These are phyloP conservation scores for Clavulina sp. DNA, from an alignment of 768 basidiomycete species.

Conservation along the genomic window DNA sequence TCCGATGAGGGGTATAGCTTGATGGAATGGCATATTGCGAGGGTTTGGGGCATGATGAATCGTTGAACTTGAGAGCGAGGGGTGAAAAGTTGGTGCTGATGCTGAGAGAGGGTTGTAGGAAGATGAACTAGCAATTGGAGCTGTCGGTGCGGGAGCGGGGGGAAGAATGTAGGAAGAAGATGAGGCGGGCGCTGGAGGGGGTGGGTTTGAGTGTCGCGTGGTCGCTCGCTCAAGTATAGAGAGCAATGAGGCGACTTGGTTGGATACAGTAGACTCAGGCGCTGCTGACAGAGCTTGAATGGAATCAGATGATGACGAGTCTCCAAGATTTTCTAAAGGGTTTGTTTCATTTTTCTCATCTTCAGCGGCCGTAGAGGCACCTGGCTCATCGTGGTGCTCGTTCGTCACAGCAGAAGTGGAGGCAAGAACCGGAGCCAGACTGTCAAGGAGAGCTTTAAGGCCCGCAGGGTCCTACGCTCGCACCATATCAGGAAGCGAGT, in stretches of 20 bases:
- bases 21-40: constrained; percentile 41
- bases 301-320: constrained; percentile 10
- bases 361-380: neutral
- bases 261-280: constrained; percentile 1
- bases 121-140: constrained; percentile 5
- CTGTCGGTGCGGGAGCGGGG: neutral
- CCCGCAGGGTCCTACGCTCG: constrained; percentile 39
- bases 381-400: neutral
- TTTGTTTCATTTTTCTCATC: neutral
- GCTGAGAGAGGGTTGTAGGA: neutral
- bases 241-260: constrained; percentile 9
- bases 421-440: constrained; percentile 43
- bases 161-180: neutral
- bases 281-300: neutral
- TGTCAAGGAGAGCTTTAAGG: constrained; percentile 54
- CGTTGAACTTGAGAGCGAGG: neutral
- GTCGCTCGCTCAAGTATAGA: neutral
- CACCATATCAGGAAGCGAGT: too few species aligned
- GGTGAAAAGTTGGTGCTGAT: neutral
- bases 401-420: constrained; percentile 1
- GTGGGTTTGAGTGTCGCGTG: neutral
- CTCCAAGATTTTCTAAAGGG: constrained; percentile 31
- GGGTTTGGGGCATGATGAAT: constrained; percentile 20
- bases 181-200: neutral
- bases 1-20: constrained; percentile 50